These are phyloP conservation scores for Penicillium sp. DNA, from an alignment of 2,329 filamentous ascomycete species.

Conservation along the genomic window DNA sequence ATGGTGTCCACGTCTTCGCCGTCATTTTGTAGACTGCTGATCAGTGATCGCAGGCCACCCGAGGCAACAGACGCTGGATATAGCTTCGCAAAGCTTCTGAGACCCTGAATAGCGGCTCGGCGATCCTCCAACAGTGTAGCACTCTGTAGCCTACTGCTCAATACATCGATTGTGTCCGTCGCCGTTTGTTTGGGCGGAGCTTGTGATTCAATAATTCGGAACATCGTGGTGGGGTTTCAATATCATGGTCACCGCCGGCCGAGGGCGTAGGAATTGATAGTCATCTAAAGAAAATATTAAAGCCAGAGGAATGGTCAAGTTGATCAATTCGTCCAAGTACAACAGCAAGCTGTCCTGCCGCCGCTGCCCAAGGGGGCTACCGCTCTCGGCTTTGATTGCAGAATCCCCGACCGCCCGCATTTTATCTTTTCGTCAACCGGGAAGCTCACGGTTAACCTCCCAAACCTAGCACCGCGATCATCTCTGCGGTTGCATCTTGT, in stretches of 20 bases:
- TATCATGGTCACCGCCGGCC: conserved; percentile 45
- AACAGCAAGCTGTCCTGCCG: conserved; percentile 24
- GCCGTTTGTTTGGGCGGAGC: conserved; percentile 95
- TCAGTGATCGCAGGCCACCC: conserved; percentile 84
- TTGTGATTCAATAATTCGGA: conserved; percentile 64
- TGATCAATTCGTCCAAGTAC: conserved; percentile 8
- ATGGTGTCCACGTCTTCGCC: conserved; percentile 94
- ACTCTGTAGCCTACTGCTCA: conserved; percentile 83
- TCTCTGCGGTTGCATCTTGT: conserved; percentile 14
- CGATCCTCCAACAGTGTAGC: conserved; percentile 93
- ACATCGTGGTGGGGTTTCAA: conserved; percentile 45
- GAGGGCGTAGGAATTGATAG: conserved; percentile 24
- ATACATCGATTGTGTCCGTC: conserved; percentile 86
- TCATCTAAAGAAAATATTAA: conserved; percentile 29
- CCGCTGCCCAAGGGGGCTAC: conserved; percentile 21
- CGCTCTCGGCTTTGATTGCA: conserved; percentile 17
- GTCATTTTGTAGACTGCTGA: conserved; percentile 82
- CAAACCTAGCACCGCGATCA: conserved; percentile 17
- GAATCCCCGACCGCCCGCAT: conserved; percentile 23
- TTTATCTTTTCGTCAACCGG: conserved; percentile 22
- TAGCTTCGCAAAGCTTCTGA: conserved; percentile 94
- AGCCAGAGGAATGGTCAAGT: conserved; percentile 5
- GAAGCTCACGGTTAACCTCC: conserved; percentile 15
- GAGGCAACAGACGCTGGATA: conserved; percentile 96
- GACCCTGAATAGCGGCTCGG: conserved; percentile 84